Conservation (phyloP, 2,329 filamentous ascomycete species). For the Arthroderma sp. region DNA sequence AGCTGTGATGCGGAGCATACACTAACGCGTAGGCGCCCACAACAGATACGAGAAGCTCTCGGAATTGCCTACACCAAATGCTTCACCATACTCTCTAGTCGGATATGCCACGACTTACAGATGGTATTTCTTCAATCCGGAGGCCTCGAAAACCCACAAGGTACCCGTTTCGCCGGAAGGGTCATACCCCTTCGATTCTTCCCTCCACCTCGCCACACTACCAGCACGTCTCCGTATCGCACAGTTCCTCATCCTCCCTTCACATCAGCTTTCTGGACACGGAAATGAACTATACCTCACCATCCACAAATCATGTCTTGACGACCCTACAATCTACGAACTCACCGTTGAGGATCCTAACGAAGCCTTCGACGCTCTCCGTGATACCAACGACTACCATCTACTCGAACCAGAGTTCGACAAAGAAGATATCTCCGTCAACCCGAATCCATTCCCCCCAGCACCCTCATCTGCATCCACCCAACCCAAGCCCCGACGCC, state of each 20-base stretch:
- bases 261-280: conserved; percentile 69
- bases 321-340: conserved; percentile 58
- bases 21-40: too few species aligned
- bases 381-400: conserved; percentile 48
- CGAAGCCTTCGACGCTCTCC: conserved; percentile 52
- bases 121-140: conserved; percentile 55
- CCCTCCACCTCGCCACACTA: conserved; percentile 44
- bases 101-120: conserved; percentile 87
- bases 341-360: conserved; percentile 91
- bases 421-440: conserved; percentile 36
- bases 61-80: conserved; percentile 29
- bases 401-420: conserved; percentile 40
- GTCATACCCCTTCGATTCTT: conserved; percentile 28
- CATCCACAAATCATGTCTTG: conserved; percentile 58
- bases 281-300: conserved; percentile 68
- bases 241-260: conserved; percentile 82
- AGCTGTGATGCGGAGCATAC: conserved; percentile 8
- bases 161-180: conserved; percentile 21
- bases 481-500: conserved; percentile 14
- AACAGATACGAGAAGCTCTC: conserved; percentile 42
- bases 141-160: conserved; percentile 27
- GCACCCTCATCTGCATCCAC: conserved; percentile 12
- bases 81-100: conserved; percentile 61
- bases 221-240: conserved; percentile 75
- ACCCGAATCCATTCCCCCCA: conserved; percentile 29